These are phyloP conservation scores for Annona squamosa DNA, from an alignment of 164 flowering plant genomes.

Conservation along the genomic window DNA sequence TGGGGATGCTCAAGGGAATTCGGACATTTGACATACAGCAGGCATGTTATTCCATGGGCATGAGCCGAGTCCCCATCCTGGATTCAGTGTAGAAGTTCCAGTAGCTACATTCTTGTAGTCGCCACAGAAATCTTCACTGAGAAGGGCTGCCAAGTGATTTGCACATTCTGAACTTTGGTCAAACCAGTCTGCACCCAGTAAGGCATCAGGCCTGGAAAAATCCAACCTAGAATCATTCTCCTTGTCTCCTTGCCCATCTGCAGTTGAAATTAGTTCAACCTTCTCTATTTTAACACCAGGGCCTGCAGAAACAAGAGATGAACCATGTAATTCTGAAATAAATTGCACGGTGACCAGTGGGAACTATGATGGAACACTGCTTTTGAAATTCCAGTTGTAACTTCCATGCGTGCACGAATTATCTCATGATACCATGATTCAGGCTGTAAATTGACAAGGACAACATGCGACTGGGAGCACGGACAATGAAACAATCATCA, in stretches of 20 bases:
- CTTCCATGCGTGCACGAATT: background rate
- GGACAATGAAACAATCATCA: background rate
- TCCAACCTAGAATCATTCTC: slow-evolving; percentile 18
- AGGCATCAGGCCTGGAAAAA: slow-evolving; percentile 33
- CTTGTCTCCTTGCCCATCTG: slow-evolving; percentile 16
- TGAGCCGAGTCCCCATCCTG: slow-evolving; percentile 32
- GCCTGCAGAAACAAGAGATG: slow-evolving; percentile 26
- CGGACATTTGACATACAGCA: slow-evolving; percentile 43
- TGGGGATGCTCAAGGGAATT: slow-evolving; percentile 23
- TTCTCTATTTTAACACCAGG: slow-evolving; percentile 38
- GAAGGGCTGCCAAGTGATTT: slow-evolving; percentile 26
- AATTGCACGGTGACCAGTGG: background rate
- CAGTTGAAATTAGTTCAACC: slow-evolving; percentile 22
- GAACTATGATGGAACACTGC: no score
- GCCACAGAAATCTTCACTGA: slow-evolving; percentile 43
- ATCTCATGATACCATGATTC: background rate
- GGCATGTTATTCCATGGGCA: slow-evolving; percentile 56
- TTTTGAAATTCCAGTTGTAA: background rate
- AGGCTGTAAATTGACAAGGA: background rate
- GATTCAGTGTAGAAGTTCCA: slow-evolving; percentile 22
- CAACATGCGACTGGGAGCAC: background rate
- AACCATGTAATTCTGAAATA: background rate
- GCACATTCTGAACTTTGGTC: slow-evolving; percentile 23
- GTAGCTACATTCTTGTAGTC: slow-evolving; percentile 29
- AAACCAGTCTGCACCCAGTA: slow-evolving; percentile 50